Evolutionary conservation across 2,329 filamentous ascomycete species (phyloP), one percentile per base, ranked within the genome.

Genomic region (Lasiodiplodia sp.): DNA sequence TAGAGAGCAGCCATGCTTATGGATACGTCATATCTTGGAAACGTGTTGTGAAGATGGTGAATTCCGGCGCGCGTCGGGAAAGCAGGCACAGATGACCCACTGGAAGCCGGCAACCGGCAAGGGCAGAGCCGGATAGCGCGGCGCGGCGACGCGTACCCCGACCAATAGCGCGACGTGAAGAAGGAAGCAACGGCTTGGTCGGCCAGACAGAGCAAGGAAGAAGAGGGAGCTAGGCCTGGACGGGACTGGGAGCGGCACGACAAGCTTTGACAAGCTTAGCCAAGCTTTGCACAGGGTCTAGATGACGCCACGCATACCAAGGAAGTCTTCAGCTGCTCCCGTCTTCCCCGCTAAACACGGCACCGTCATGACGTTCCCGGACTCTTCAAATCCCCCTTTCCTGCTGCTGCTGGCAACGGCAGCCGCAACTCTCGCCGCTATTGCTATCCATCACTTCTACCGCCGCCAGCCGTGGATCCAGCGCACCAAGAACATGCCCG

Each of bases 401-500:
- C 58, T 47, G 62, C 62, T 53, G 47, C 31, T 40, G 25, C 31
- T 65, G 47, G 47, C 58, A 3, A 11, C 40, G 44, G 25, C 31
- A 16, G 58, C 16, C 23, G 25, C 31, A 34, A 34, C 31, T 34
- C 8, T 31, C 12, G 47, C 51, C 21, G 57, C 57, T 3, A 21
- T 65, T 31, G 62, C 49, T n/a, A 40, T 66, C 16, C 52, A 66
- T 16, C 57, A 67, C 31, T 38, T 67, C 51, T 69, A 60, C 25
- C 49, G 57, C 44, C 64, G 66, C 47, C 64, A 69, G 52, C 68
- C 68, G 40, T 69, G 68, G 68, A 60, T 69, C 31, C 21, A 6
- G 11, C 66, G 44, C 38, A 21, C 66, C 21, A 10, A 12, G 21
- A 25, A 40, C 52, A 75, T 75, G 72, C 57, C 73, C 12, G 53